Base-by-base conservation (phyloP, 495 filamentous ascomycete species). In the Penicillium macrosclerotiorum region DNA sequence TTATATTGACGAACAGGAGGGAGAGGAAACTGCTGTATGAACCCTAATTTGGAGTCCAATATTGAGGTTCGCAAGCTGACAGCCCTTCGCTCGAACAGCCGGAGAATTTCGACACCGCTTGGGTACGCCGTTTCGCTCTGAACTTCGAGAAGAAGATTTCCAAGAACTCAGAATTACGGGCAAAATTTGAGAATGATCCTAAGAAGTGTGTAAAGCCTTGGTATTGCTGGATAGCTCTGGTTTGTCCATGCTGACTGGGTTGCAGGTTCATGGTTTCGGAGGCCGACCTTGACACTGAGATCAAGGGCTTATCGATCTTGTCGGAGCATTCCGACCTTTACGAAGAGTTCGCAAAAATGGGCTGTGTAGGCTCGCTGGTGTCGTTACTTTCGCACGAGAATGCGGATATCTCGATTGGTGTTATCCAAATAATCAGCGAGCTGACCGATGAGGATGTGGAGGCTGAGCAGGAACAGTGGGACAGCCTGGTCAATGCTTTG, bases 391-490 rank as follows among this genome's bases (percentile, higher is more conserved):
- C 92, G 5, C 93, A 97, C 60, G 93, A 99, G 56, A 99, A 99
- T 65, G 89, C 91, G 2, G 93, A 99, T 65, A 95, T 99, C 51
- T 90, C 93, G 5, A 95, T 96, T 50, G 89, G 85, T 55, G 86
- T 84, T 0, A 82, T 96, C 4, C 89, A 97, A 62, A 90, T 96
- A 30, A 83, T 99, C 41, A 81, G 80, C 47, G 93, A 99, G 73
- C 68, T 99, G 51, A 95, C 89, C 13, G 93, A 96, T 59, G 92
- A 97, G 59, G 93, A 96, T 63, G 89, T 96, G 2, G 77, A 85
- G 31, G 90, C 90, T 5, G 81, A 87, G 44, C 83, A 88, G 49
- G 80, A 79, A 37, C 84, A 99, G 63, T 97, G 91, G 89, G 80
- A 84, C 54, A 72, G 59, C 2, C 67, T 99, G 14, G 90, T 93